Evolutionary conservation across 768 basidiomycete genomes (phyloP).

Genomic region (Mycena kentingensis): DNA sequence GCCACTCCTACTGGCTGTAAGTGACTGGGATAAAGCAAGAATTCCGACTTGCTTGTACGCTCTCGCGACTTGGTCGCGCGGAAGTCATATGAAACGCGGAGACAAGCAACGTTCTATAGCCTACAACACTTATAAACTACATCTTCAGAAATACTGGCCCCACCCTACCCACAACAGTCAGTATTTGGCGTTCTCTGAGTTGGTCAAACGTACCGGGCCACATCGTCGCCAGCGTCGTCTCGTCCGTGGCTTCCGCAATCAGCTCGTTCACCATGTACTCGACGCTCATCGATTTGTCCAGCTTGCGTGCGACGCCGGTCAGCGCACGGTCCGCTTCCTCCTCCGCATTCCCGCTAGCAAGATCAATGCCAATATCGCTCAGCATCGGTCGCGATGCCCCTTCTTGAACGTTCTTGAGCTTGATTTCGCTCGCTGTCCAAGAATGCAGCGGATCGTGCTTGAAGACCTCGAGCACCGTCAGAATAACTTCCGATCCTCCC

Average conservation of each 20-base stretch:
- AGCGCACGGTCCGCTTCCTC: constrained; percentile 92
- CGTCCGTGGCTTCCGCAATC: constrained; percentile 84
- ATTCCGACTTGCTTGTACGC: no score
- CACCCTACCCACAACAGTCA: constrained; percentile 29
- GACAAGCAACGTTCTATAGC: no score
- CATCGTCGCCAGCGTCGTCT: constrained; percentile 74
- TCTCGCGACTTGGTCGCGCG: no score
- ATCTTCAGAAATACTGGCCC: constrained; percentile 29
- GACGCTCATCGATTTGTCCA: constrained; percentile 83
- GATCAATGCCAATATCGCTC: constrained; percentile 58
- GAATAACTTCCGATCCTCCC: constrained; percentile 80
- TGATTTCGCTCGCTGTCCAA: constrained; percentile 83
- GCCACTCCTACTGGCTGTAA: no score
- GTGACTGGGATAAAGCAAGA: no score
- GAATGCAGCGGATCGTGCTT: constrained; percentile 93
- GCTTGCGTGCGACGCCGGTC: constrained; percentile 74
- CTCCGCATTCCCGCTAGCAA: constrained; percentile 66
- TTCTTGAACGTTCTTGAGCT: constrained; percentile 66
- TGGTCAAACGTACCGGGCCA: constrained; percentile 58
- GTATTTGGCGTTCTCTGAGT: not conserved
- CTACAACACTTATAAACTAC: no score
- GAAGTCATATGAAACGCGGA: no score
- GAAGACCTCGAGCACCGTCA: constrained; percentile 96
- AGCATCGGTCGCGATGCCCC: constrained; percentile 31
- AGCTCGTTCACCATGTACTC: constrained; percentile 94